A percentile compares a stretch with the other conserved stretches of the same genome.
phyloP scores from a whole-genome alignment of 2,329 filamentous ascomycete genomes.

The Canariomyces notabilis region DNA sequence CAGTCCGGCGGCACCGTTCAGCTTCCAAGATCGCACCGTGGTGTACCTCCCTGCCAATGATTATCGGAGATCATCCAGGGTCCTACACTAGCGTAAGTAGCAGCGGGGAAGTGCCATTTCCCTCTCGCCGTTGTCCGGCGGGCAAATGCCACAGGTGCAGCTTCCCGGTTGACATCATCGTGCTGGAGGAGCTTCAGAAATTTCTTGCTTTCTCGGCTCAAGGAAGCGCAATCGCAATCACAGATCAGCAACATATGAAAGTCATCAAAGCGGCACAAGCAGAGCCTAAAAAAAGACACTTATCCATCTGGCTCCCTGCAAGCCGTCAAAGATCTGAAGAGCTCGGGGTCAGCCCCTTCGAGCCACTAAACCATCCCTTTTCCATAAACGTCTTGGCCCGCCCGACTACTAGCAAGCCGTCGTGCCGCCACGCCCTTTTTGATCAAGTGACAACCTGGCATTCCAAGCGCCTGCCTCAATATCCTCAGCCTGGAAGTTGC shows the following conservation, averaged over 20 bases:
- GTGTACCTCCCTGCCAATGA: neutral
- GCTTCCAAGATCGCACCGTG: neutral
- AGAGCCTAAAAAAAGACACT: no score
- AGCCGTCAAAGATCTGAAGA: no score
- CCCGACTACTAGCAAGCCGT: neutral
- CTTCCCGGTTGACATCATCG: slow-evolving; percentile 11
- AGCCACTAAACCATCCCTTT: neutral
- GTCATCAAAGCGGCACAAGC: neutral
- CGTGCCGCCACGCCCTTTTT: neutral
- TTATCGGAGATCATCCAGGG: neutral
- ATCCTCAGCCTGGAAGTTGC: slow-evolving; percentile 18
- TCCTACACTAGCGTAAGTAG: neutral
- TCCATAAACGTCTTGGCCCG: neutral
- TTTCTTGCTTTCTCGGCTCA: neutral
- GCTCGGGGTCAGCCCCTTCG: neutral
- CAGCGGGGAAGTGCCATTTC: neutral
- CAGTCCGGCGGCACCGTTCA: neutral
- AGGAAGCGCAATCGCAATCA: neutral
- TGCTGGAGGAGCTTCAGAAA: neutral
- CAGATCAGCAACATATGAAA: neutral
- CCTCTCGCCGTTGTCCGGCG: no score
- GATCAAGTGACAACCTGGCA: neutral
- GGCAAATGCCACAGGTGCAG: neutral
- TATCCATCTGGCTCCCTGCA: no score
- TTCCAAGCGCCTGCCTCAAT: neutral